A percentile compares a stretch with the other conserved stretches of the same genome.
Conservation (phyloP, 192 early-diverging fungal species). For the Podila horticola region DNA sequence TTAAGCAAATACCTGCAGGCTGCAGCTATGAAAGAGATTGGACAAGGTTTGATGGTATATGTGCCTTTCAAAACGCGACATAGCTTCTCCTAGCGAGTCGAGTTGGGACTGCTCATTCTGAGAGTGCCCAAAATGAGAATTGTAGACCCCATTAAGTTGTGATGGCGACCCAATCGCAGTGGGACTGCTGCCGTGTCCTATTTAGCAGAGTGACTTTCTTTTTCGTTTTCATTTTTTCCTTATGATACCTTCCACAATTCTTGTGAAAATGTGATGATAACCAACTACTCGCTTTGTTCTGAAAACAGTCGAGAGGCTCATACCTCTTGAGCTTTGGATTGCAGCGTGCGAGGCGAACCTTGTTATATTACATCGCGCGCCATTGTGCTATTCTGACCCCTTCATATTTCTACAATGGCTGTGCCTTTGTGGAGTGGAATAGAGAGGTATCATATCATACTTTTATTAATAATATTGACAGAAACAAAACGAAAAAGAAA, state of each 20-base stretch:
- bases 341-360: background rate
- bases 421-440: too few species aligned
- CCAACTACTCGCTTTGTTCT: background rate
- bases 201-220: too few species aligned
- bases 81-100: too few species aligned
- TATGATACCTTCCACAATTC: conserved; percentile 7
- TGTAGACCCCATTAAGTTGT: too few species aligned
- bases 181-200: too few species aligned
- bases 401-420: background rate
- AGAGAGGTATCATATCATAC: background rate
- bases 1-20: too few species aligned
- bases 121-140: too few species aligned
- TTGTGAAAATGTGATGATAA: conserved; percentile 4
- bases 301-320: conserved; percentile 1
- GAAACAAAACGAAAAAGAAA: background rate
- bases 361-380: conserved; percentile 8
- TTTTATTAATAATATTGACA: background rate
- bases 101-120: too few species aligned
- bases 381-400: conserved; percentile 4
- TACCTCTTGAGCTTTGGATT: conserved; percentile 3
- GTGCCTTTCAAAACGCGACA: too few species aligned
- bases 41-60: too few species aligned
- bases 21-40: too few species aligned
- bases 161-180: too few species aligned
- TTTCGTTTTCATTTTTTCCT: background rate